Evolutionary conservation across 371 early-diverging fungal species (phyloP).

Genomic region (Rhizopus arrhizus): DNA sequence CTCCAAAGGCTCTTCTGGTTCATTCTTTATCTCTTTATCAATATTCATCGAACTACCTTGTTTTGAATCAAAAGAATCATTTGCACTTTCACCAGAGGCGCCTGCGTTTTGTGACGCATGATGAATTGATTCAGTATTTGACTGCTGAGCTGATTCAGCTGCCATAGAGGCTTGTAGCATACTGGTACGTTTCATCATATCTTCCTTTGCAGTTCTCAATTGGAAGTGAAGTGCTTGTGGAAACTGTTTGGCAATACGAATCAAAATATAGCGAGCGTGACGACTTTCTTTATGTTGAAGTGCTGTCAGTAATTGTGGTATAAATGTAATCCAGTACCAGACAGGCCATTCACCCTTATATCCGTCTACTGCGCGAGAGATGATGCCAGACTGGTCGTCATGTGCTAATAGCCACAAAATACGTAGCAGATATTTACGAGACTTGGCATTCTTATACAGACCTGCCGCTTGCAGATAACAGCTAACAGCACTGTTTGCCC

Average conservation of each 20-base stretch:
- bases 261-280: slow-evolving; percentile 81
- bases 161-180: slow-evolving; percentile 12
- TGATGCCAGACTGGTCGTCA: slow-evolving; percentile 78
- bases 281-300: slow-evolving; percentile 79
- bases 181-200: slow-evolving; percentile 64
- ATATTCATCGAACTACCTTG: neutral
- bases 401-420: slow-evolving; percentile 92
- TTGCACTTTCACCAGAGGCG: neutral
- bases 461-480: slow-evolving; percentile 97
- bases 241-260: slow-evolving; percentile 91
- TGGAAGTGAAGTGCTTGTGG: slow-evolving; percentile 89
- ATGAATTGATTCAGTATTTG: neutral
- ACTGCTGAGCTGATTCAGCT: slow-evolving; percentile 7
- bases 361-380: slow-evolving; percentile 82
- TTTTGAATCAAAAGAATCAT: neutral
- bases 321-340: slow-evolving; percentile 98
- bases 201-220: slow-evolving; percentile 91
- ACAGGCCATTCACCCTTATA: slow-evolving; percentile 90
- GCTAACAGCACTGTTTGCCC: slow-evolving; percentile 91
- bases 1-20: neutral
- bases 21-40: slow-evolving; percentile 7
- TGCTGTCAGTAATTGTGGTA: slow-evolving; percentile 90
- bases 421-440: slow-evolving; percentile 92
- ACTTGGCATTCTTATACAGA: slow-evolving; percentile 81
- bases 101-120: neutral